Base-by-base conservation (phyloP, 345 rosid species). In the Capsella bursapastoris region DNA sequence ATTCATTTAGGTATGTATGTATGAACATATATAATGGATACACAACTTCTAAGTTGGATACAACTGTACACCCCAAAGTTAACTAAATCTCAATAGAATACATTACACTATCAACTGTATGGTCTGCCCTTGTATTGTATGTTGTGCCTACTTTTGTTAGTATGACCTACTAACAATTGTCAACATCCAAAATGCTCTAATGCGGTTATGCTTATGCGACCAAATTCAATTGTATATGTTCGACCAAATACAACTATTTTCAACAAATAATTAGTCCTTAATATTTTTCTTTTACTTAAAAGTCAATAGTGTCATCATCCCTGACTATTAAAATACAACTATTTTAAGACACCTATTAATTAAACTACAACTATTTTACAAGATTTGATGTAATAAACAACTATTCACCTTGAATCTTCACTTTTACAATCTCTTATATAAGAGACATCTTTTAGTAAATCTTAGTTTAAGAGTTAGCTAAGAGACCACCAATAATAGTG, bases 101-200 rank as follows among this genome's bases (percentile, higher is more conserved):
- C 37, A 34, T 22, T 22, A 56, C 50, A 5, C 18, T n/a, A 59
- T 38, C 13, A 29, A 25, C 40, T 11, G 9, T 3, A 43, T 14
- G 14, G 4, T 22, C 45, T 55, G 11, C 34, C 13, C 32, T 44
- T 35, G 37, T 6, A 5, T 31, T 16, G 44, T 10, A 8, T 31
- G 32, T 31, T n/a, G 1, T 58, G 73, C 65, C 57, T 57, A 32
- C 28, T 49, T 71, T 71, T 70, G 27, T 70, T 70, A 49, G 44
- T 32, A 27, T 70, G 49, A 48, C 67, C 58, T 48, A 70, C 28
- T 47, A 70, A 34, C 28, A n/a, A 41, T 51, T 52, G 62, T 52
- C 70, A 41, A 72, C 53, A 72, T 51, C 41, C 55, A 52, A 50
- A 27, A 41, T 16, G 32, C 35, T 49, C 31, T 49, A 48, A 7